Conservation (phyloP, 257 asterid genomes). For the Gentiana straminea region DNA sequence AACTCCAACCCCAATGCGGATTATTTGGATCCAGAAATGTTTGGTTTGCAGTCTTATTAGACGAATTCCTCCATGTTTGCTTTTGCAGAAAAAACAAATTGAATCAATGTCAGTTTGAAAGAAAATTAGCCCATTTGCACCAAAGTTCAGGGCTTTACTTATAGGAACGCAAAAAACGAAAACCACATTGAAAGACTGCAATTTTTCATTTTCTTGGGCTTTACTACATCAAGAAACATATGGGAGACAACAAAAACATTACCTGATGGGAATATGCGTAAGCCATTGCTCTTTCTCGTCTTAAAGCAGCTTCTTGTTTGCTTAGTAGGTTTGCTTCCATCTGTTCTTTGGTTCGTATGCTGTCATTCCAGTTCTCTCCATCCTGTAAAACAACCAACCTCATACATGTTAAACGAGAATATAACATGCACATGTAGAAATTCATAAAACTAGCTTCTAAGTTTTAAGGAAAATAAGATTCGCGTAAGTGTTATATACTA, state of each 20-base stretch:
- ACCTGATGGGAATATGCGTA: slow-evolving; percentile 73
- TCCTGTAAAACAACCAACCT: slow-evolving; percentile 17
- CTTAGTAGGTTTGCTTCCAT: slow-evolving; percentile 44
- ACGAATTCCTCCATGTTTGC: slow-evolving; percentile 50
- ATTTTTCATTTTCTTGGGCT: no score
- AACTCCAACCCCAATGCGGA: slow-evolving; percentile 90
- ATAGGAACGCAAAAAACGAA: no score
- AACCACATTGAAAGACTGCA: no score
- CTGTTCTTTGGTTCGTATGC: slow-evolving; percentile 59
- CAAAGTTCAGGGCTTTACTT: no score
- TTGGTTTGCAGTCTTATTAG: slow-evolving; percentile 31
- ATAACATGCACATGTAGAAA: no score
- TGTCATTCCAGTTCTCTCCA: slow-evolving; percentile 64
- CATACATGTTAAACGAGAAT: slow-evolving; percentile 1
- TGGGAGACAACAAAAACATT: background rate
- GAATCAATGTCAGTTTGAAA: background rate
- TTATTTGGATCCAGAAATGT: slow-evolving; percentile 60
- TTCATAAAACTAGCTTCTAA: no score
- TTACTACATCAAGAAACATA: background rate
- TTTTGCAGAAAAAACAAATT: slow-evolving; percentile 13
- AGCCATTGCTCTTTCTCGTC: slow-evolving; percentile 86
- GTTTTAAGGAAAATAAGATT: background rate
- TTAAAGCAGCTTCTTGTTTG: slow-evolving; percentile 57
- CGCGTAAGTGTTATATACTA: slow-evolving; percentile 13
- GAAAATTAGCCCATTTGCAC: background rate